phyloP scores from a whole-genome alignment of 768 basidiomycete species.

The Podaxis sp. region DNA sequence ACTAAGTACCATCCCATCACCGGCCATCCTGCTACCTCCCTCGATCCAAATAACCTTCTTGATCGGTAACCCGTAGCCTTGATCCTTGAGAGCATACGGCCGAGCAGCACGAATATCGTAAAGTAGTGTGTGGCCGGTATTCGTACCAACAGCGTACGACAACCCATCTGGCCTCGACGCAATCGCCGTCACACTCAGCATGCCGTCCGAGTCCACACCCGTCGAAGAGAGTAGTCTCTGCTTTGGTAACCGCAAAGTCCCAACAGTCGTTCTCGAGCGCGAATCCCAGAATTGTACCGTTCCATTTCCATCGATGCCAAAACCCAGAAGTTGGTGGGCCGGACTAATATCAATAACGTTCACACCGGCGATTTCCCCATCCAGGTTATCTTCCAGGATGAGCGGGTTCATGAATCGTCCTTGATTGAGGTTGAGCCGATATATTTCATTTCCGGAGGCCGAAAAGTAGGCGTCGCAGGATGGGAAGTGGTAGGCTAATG shows the following conservation, averaged over 20 bases:
- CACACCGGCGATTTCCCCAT: slow-evolving; percentile 69
- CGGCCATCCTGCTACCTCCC: slow-evolving; percentile 78
- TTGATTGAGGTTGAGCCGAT: slow-evolving; percentile 92
- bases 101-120: slow-evolving; percentile 88
- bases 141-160: slow-evolving; percentile 91
- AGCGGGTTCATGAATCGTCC: slow-evolving; percentile 89
- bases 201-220: slow-evolving; percentile 21
- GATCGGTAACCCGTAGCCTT: slow-evolving; percentile 92
- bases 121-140: slow-evolving; percentile 88
- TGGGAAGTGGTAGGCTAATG: slow-evolving; percentile 89
- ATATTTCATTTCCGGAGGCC: slow-evolving; percentile 84
- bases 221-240: slow-evolving; percentile 43
- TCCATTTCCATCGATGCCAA: slow-evolving; percentile 84
- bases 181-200: slow-evolving; percentile 76
- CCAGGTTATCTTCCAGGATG: slow-evolving; percentile 44
- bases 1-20: slow-evolving; percentile 84
- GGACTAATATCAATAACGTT: slow-evolving; percentile 92
- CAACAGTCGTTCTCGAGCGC: slow-evolving; percentile 73
- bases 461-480: slow-evolving; percentile 88
- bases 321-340: slow-evolving; percentile 84
- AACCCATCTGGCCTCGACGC: slow-evolving; percentile 84
- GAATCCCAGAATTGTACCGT: slow-evolving; percentile 97
- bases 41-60: slow-evolving; percentile 87
- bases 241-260: slow-evolving; percentile 58
- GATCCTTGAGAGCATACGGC: slow-evolving; percentile 89